Evolutionary conservation across 352 stramenopile genomes (phyloP).

Genomic region (Globisporangium irregulare): DNA sequence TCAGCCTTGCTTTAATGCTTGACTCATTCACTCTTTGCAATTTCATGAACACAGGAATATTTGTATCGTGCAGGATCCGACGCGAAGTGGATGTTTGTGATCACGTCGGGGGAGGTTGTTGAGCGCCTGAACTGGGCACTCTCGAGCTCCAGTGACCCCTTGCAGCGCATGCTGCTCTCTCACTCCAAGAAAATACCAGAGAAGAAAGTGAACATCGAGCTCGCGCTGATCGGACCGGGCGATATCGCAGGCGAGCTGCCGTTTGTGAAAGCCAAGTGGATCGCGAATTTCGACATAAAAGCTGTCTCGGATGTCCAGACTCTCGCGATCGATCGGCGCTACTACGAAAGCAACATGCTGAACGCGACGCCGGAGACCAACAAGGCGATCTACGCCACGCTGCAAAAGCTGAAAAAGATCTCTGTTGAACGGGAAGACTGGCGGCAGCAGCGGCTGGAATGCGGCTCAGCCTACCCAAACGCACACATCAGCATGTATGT

Average conservation of each 20-base stretch:
- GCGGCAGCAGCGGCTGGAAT: constrained; percentile 68
- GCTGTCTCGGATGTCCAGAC: constrained; percentile 61
- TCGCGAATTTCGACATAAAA: constrained; percentile 62
- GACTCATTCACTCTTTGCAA: neutral
- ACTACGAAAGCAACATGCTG: constrained; percentile 60
- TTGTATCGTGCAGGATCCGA: constrained; percentile 60
- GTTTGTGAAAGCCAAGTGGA: constrained; percentile 50
- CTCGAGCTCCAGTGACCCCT: constrained; percentile 20
- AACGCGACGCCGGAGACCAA: constrained; percentile 41
- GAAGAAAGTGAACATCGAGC: constrained; percentile 70
- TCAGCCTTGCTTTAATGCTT: neutral
- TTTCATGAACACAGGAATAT: constrained; percentile 41
- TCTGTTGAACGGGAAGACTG: constrained; percentile 63
- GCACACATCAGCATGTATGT: constrained; percentile 71
- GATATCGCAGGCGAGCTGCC: constrained; percentile 63
- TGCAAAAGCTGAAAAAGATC: constrained; percentile 45
- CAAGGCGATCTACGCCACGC: constrained; percentile 33
- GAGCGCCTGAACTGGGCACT: constrained; percentile 56
- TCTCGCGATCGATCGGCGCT: constrained; percentile 55
- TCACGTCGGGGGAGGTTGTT: constrained; percentile 64
- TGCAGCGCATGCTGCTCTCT: constrained; percentile 26
- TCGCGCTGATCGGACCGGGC: constrained; percentile 51
- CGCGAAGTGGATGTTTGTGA: constrained; percentile 73
- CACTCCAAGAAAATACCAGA: constrained; percentile 37
- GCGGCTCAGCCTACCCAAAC: constrained; percentile 59